Conservation (phyloP, 345 rosid genomes). For the Syzygium oleosum region DNA sequence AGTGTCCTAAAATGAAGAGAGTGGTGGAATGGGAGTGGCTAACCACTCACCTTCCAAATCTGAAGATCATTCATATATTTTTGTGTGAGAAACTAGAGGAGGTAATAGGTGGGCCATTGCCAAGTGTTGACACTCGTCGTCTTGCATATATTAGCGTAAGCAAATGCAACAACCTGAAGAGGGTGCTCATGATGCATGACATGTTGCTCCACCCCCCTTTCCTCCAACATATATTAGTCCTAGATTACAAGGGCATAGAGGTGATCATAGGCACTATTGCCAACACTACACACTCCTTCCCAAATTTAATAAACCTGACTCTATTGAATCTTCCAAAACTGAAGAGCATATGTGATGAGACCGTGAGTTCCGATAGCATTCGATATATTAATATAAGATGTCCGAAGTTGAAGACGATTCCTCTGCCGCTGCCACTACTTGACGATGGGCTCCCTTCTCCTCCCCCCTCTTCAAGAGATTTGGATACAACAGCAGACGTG, state of each 20-base stretch:
- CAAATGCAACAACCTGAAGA: not conserved
- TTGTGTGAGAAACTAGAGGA: slow-evolving; percentile 13
- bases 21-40: not conserved
- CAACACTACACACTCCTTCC: too few relatives aligned
- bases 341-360: not conserved
- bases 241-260: too few relatives aligned
- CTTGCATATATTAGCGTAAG: accelerated
- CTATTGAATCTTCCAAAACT: too few relatives aligned
- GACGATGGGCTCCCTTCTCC: not conserved
- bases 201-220: too few relatives aligned
- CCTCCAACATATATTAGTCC: too few relatives aligned
- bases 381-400: too few relatives aligned
- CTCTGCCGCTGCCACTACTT: not conserved
- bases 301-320: too few relatives aligned
- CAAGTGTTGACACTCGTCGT: not conserved
- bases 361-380: not conserved
- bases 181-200: too few relatives aligned
- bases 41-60: not conserved
- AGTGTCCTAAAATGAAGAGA: not conserved
- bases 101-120: not conserved
- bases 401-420: not conserved
- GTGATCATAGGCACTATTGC: too few relatives aligned
- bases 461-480: not conserved
- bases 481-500: not conserved
- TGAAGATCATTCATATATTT: not conserved